A percentile compares a stretch with the other conserved stretches of the same genome.
Conservation (phyloP, 2,329 filamentous ascomycete species). For the Decorospora gaudefroyi region DNA sequence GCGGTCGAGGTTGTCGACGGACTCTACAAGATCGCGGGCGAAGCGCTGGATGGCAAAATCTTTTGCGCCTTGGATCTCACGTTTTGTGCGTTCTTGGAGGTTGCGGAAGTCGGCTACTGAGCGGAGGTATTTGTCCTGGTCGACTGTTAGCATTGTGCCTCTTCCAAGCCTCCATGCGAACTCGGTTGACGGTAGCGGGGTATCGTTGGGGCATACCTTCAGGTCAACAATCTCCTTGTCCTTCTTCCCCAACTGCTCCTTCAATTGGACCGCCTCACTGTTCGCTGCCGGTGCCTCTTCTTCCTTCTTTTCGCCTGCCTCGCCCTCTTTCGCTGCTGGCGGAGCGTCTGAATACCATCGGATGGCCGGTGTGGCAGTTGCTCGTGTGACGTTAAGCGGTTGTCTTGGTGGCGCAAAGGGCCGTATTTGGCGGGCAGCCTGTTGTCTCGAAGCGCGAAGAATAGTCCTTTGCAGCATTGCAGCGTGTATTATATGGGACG, state of each 20-base stretch:
- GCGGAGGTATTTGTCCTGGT: slow-evolving; percentile 90
- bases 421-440: slow-evolving; percentile 50
- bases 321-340: slow-evolving; percentile 49
- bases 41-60: slow-evolving; percentile 96
- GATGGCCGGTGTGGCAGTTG: slow-evolving; percentile 36
- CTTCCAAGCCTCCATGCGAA: not conserved
- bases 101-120: slow-evolving; percentile 97
- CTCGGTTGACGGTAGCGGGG: not conserved
- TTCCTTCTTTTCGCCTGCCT: slow-evolving; percentile 52
- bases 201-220: slow-evolving; percentile 65
- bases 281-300: slow-evolving; percentile 49
- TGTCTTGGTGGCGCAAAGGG: slow-evolving; percentile 46
- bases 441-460: slow-evolving; percentile 53
- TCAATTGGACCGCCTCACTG: slow-evolving; percentile 47
- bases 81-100: slow-evolving; percentile 90
- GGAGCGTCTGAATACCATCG: slow-evolving; percentile 56
- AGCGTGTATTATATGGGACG: slow-evolving; percentile 28
- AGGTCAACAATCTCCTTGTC: slow-evolving; percentile 76
- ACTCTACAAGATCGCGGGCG: slow-evolving; percentile 91
- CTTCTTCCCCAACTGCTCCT: slow-evolving; percentile 72
- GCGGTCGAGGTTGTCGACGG: slow-evolving; percentile 95
- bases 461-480: slow-evolving; percentile 59
- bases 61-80: slow-evolving; percentile 83
- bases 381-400: slow-evolving; percentile 38
- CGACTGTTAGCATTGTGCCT: not conserved